Percentiles rank a stretch among this genome's conserved stretches.
Conservation (phyloP, 805 yeast species). For the Starmera caribaea region DNA sequence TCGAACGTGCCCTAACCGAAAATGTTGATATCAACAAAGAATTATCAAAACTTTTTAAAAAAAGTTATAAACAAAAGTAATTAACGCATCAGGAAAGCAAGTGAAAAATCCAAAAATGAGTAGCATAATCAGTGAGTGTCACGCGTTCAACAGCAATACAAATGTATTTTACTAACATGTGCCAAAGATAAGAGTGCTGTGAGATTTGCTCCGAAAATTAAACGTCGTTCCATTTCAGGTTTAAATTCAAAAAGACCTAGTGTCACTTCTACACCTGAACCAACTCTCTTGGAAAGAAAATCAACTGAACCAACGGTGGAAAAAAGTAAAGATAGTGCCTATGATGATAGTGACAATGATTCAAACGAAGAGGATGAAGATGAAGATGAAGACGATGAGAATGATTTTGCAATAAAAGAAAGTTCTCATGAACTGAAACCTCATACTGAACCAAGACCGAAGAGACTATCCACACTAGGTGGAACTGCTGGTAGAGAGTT, state of each 20-base stretch:
- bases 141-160: background rate
- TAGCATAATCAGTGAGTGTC: slow-evolving; percentile 31
- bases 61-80: background rate
- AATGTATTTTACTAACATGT: background rate
- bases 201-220: slow-evolving; percentile 55
- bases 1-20: too few relatives aligned
- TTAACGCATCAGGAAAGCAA: background rate
- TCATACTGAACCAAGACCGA: slow-evolving; percentile 12
- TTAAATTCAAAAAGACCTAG: slow-evolving; percentile 20
- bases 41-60: background rate
- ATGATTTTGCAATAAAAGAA: background rate
- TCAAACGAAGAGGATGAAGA: slow-evolving; percentile 10
- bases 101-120: slow-evolving; percentile 25
- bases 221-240: slow-evolving; percentile 25
- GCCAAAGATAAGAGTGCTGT: slow-evolving; percentile 39
- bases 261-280: slow-evolving; percentile 7
- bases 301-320: slow-evolving; percentile 2
- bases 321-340: slow-evolving; percentile 2
- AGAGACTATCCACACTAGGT: slow-evolving; percentile 31
- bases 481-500: slow-evolving; percentile 22
- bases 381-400: slow-evolving; percentile 5
- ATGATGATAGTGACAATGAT: slow-evolving; percentile 6
- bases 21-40: background rate
- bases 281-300: slow-evolving; percentile 2
- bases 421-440: slow-evolving; percentile 6